Percentiles rank a stretch among this genome's conserved stretches.
These are phyloP conservation scores for Petunia secreta DNA, from an alignment of 257 asterid genomes.

Conservation along the genomic window DNA sequence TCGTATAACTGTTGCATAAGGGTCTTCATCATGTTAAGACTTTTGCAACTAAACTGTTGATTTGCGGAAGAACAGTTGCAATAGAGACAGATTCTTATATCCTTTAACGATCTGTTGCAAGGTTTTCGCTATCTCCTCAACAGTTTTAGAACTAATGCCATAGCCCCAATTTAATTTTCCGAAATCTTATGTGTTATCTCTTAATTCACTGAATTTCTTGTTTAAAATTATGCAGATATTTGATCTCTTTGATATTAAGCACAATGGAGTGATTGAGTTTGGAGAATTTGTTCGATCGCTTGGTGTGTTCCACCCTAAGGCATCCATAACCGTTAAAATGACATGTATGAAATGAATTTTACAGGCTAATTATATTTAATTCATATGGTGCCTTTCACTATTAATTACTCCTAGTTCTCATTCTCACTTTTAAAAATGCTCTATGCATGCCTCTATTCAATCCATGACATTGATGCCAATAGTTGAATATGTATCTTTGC, in stretches of 20 bases:
- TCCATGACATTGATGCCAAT: not conserved
- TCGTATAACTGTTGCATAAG: too few species aligned
- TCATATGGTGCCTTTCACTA: not conserved
- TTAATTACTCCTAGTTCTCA: not conserved
- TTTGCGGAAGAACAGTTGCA: too few species aligned
- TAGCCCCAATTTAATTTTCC: too few species aligned
- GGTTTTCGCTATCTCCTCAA: too few species aligned
- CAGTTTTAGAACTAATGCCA: too few species aligned
- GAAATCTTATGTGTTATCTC: not conserved
- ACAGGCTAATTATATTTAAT: not conserved
- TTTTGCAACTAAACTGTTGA: too few species aligned
- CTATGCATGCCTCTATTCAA: not conserved
- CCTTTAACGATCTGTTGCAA: too few species aligned
- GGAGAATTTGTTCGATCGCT: slow-evolving; percentile 88
- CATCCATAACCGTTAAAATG: slow-evolving; percentile 60
- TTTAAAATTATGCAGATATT: slow-evolving; percentile 52
- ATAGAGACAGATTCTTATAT: too few species aligned
- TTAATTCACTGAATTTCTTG: not conserved
- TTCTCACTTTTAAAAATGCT: slow-evolving; percentile 6
- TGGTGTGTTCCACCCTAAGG: slow-evolving; percentile 79
- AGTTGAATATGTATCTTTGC: slow-evolving; percentile 26
- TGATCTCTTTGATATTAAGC: slow-evolving; percentile 74
- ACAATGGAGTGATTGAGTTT: slow-evolving; percentile 81
- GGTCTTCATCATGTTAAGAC: too few species aligned
- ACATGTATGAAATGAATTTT: slow-evolving; percentile 51